Evolutionary conservation across 1,139 yeast genomes (phyloP), one percentile per base, ranked within the genome.

Genomic region (Kodamaea fungicola): DNA sequence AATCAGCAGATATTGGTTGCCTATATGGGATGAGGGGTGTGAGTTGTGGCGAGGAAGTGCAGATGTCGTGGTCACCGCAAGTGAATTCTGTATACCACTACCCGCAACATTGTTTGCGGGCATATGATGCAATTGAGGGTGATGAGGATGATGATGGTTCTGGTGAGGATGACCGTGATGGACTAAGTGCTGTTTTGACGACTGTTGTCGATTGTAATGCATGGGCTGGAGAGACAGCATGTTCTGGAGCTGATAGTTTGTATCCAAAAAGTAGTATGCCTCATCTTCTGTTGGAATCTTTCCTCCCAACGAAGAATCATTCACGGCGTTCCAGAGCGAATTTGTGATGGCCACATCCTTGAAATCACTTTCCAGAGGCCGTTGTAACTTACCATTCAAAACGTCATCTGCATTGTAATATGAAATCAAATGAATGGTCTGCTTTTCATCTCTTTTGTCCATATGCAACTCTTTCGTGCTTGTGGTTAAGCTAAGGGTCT

Each of bases 341-440:
- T 67, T 67, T n/a, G 80, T 68, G 22, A 88, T 69, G 12, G 57
- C 60, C 1, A 79, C 50, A 43, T 77, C 72, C 43, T 72, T 73
- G 41, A 86, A 67, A 33, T 67, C 68, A 6, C 75, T 62, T 33
- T 76, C 76, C 6, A 78, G 66, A 0, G 96, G 96, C 27, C 81
- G 67, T 2, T 60, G 55, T 38, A 89, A 63, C 35, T 64, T 66
- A 7, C 82, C 80, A 30, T 67, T 64, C 35, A 78, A 54, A 3
- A 87, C 92, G 54, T 89, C 96, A 31, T 78, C 76, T 0, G 88
- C 82, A 38, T 75, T 70, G 54, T 87, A 89, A 58, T 89, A 89
- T 12, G 90, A 80, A 6, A 89, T 80, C 38, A 89, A 61, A 54
- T 90, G 96, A 40, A 84, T 75, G 0, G 87, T 80, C 49, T 66